A percentile compares a stretch with the other conserved stretches of the same genome.
Conservation (phyloP, 2,329 filamentous ascomycete genomes). For the Penicillium sp. region DNA sequence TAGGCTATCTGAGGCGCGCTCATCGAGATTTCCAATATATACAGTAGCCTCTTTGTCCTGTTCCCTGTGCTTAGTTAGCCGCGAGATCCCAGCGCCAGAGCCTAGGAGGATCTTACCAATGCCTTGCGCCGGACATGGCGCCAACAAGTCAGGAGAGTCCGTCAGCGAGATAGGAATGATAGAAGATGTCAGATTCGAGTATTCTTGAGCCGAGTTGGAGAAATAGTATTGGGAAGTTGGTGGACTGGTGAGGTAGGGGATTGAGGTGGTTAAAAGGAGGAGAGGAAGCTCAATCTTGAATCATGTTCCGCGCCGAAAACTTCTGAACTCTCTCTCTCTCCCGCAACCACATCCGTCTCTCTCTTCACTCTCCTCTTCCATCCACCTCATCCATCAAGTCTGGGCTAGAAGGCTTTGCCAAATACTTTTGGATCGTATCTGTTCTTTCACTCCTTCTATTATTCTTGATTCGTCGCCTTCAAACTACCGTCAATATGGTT, state of each 20-base stretch:
- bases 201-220: background rate
- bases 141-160: conserved; percentile 1
- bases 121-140: conserved; percentile 68
- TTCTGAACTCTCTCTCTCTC: conserved; percentile 25
- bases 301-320: conserved; percentile 30
- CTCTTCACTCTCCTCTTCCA: conserved; percentile 13
- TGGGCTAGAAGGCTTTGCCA: background rate
- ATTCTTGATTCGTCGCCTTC: background rate
- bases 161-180: background rate
- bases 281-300: conserved; percentile 17
- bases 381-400: background rate
- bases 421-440: background rate
- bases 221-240: background rate
- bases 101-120: conserved; percentile 60
- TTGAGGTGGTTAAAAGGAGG: background rate
- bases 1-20: conserved; percentile 84
- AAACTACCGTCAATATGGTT: conserved; percentile 43
- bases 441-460: background rate
- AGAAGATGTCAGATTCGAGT: background rate
- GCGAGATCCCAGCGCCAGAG: background rate
- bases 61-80: conserved; percentile 61
- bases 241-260: background rate
- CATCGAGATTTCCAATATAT: conserved; percentile 97
- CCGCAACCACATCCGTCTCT: conserved; percentile 12
- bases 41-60: conserved; percentile 98